Evolutionary conservation across 2,329 filamentous ascomycete species (phyloP).

Genomic region (Phialophora macrospora): DNA sequence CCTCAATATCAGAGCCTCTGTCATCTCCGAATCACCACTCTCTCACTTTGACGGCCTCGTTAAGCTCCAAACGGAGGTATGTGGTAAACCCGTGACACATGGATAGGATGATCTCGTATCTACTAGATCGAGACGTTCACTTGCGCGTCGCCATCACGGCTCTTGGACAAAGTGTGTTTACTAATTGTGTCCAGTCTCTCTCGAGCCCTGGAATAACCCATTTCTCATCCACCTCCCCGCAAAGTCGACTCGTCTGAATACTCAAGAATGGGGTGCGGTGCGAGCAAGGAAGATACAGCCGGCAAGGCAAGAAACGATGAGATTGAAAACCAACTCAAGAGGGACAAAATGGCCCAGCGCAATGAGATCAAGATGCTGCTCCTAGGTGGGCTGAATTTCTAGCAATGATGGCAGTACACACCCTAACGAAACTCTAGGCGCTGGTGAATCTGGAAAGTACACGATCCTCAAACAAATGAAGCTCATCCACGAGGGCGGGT

Average conservation of each 20-base stretch:
- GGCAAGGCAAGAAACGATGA: constrained; percentile 99
- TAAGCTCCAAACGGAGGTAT: constrained; percentile 22
- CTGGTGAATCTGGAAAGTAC: constrained; percentile 96
- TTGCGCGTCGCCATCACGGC: constrained; percentile 10
- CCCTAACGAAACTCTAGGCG: constrained; percentile 63
- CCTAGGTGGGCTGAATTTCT: constrained; percentile 71
- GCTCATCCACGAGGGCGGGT: constrained; percentile 98
- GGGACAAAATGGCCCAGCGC: constrained; percentile 97
- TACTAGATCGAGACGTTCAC: neutral
- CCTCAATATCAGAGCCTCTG: constrained; percentile 15
- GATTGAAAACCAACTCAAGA: constrained; percentile 99
- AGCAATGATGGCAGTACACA: constrained; percentile 34
- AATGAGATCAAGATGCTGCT: constrained; percentile 99
- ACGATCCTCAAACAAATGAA: constrained; percentile 98
- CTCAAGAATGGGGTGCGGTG: constrained; percentile 96
- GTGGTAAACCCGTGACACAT: neutral
- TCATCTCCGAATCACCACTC: constrained; percentile 14
- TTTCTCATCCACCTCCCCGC: neutral
- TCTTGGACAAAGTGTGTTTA: neutral
- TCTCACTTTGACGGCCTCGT: constrained; percentile 14
- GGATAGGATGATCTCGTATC: neutral
- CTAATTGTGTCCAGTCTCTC: constrained; percentile 1
- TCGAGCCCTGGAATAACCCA: neutral
- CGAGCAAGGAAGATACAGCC: constrained; percentile 99
- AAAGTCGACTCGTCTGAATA: constrained; percentile 35